phyloP scores from a whole-genome alignment of 371 early-diverging fungal species.

The Mortierella sp. region DNA sequence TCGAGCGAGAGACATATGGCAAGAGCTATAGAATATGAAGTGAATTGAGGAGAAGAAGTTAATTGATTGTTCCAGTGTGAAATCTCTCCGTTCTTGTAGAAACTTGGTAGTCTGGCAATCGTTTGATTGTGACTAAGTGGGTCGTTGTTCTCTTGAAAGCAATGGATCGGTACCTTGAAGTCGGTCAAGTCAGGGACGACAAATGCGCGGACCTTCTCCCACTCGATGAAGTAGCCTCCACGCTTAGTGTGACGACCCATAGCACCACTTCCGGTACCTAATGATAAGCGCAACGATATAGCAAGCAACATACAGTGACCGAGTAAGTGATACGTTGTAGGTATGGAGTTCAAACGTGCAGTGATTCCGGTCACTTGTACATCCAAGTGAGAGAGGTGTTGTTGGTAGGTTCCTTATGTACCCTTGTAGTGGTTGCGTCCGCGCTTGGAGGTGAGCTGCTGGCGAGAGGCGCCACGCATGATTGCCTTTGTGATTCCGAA shows the following conservation, averaged over 20 bases:
- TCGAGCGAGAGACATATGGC: conserved; percentile 76
- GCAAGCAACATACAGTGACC: neutral
- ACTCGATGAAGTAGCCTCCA: conserved; percentile 80
- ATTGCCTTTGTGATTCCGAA: conserved; percentile 81
- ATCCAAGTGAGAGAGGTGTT: neutral
- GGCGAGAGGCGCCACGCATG: conserved; percentile 80
- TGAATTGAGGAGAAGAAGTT: neutral
- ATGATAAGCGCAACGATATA: neutral
- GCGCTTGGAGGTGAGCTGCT: conserved; percentile 84
- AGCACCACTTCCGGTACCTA: conserved; percentile 87
- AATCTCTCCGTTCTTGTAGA: no score
- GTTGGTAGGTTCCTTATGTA: conserved; percentile 24
- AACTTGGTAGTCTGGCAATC: neutral
- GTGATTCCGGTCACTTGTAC: neutral
- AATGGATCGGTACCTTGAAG: conserved; percentile 68
- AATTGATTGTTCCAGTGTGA: neutral
- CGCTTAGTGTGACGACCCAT: conserved; percentile 89
- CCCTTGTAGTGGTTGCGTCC: conserved; percentile 91
- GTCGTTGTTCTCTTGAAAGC: neutral
- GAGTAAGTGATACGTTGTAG: neutral
- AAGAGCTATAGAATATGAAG: conserved; percentile 62
- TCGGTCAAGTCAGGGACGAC: conserved; percentile 84
- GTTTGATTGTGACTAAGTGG: neutral
- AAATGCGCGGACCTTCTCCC: conserved; percentile 83
- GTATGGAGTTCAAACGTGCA: neutral